Evolutionary conservation across 371 early-diverging fungal genomes (phyloP).

Genomic region (Scutellospora calospora): DNA sequence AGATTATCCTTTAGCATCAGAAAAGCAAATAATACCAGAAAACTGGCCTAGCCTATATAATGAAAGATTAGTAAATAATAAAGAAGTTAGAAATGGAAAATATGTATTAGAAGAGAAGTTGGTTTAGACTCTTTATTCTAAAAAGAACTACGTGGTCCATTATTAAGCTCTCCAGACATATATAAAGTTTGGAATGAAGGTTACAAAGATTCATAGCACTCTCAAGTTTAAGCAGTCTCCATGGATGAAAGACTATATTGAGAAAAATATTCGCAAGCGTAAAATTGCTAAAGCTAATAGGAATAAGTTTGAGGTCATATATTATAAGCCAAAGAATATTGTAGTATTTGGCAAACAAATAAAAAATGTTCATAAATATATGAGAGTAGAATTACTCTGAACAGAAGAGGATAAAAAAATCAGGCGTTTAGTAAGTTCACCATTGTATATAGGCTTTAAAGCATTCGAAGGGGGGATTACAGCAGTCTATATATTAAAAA

Average conservation of each 20-base stretch:
- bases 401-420: conserved; percentile 38
- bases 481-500: conserved; percentile 14
- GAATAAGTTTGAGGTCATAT: conserved; percentile 25
- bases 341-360: conserved; percentile 31
- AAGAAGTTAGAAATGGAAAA: conserved; percentile 18
- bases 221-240: conserved; percentile 19
- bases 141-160: conserved; percentile 24
- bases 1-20: conserved; percentile 12
- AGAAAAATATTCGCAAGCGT: conserved; percentile 36
- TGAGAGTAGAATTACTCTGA: conserved; percentile 31
- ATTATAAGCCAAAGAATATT: conserved; percentile 41
- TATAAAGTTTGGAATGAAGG: background rate
- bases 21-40: conserved; percentile 29
- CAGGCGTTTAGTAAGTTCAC: conserved; percentile 16
- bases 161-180: background rate
- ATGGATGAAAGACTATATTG: conserved; percentile 29
- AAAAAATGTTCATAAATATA: conserved; percentile 32
- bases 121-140: conserved; percentile 1
- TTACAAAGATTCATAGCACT: conserved; percentile 17
- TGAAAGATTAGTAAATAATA: conserved; percentile 24
- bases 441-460: background rate
- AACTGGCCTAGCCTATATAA: conserved; percentile 37
- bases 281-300: conserved; percentile 28
- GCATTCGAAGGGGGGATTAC: background rate
- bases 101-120: conserved; percentile 21